Base-by-base conservation (phyloP, 768 basidiomycete genomes). In the Tylopilus subfusipes region DNA sequence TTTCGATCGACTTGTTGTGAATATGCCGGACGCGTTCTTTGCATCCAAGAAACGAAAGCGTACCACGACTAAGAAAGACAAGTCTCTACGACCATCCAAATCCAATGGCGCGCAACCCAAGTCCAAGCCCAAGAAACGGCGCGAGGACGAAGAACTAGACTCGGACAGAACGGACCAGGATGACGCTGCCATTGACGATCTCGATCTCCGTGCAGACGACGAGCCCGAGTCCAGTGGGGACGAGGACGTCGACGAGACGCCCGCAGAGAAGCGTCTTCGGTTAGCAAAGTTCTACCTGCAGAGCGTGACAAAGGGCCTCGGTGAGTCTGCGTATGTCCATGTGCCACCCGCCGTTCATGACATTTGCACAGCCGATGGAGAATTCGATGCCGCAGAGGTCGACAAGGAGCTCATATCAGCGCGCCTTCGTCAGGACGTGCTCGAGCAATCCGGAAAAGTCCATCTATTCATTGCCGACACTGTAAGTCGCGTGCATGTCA, bases 321-420 rank as follows among this genome's bases (percentile, higher is more conserved):
- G 86, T 83, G 62, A 69, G 82, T 75, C 49, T 47, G 19, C 36
- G 48, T 27, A 5, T 50, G 31, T 39, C 3, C 45, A 9, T 49
- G 38, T 53, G 12, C 33, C 48, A 29, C 14, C 24, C 19, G 9
- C 7, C 10, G 4, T 47, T 65, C 36, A 55, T 53, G 30, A 13
- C 33, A 9, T 31, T 30, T 44, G 11, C 25, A 22, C 25, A 63
- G 92, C 85, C 54, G 94, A 94, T 24, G 91, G 89, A 31, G 93
- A 93, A 57, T 94, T 85, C 58, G 96, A 99, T 68, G 97, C 97
- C 5, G 94, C 91, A 2, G 95, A 98, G 62, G 85, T 98, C 25
- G 97, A 99, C 76, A 82, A 83, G 63, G 96, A 98, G 60, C 77
- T 98, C 57, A 90, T 99, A 57, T 90, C 90, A 42, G 80, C 93